Conservation (phyloP, 345 rosid species). For the Acer yangbiense region DNA sequence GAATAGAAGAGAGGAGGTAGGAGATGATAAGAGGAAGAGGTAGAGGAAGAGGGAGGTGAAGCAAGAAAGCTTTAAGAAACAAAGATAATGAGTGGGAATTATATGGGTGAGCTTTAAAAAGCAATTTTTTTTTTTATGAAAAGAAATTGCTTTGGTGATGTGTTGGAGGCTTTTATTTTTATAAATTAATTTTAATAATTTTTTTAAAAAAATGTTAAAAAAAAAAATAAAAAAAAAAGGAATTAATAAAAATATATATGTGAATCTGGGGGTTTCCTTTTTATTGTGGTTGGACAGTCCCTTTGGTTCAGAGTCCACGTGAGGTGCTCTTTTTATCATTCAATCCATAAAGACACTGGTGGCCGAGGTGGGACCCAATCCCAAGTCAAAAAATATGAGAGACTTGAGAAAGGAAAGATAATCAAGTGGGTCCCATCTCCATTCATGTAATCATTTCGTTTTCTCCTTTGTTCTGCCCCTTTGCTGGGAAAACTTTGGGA, state of each 20-base stretch:
- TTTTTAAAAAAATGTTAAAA: background rate
- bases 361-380: constrained; percentile 73
- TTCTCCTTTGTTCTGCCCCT: constrained; percentile 55
- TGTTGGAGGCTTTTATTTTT: constrained; percentile 17
- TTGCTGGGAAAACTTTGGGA: constrained; percentile 52
- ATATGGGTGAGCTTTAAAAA: constrained; percentile 70
- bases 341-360: constrained; percentile 96
- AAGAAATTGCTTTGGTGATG: constrained; percentile 40
- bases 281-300: constrained; percentile 73
- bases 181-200: background rate
- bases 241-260: background rate
- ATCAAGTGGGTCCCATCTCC: constrained; percentile 54
- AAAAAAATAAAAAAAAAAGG: background rate
- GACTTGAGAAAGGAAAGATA: constrained; percentile 45
- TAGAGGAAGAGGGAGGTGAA: constrained; percentile 22
- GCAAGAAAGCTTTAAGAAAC: constrained; percentile 63
- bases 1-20: constrained; percentile 6
- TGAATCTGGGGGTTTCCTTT: constrained; percentile 34
- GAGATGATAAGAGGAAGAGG: constrained; percentile 3
- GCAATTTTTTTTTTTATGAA: constrained; percentile 24
- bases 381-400: constrained; percentile 56
- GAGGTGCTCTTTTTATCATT: constrained; percentile 98
- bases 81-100: constrained; percentile 86
- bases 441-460: constrained; percentile 85
- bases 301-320: constrained; percentile 99